Conservation (phyloP, 176 grass and related monocot genomes). For the Elaeis guineensis region DNA sequence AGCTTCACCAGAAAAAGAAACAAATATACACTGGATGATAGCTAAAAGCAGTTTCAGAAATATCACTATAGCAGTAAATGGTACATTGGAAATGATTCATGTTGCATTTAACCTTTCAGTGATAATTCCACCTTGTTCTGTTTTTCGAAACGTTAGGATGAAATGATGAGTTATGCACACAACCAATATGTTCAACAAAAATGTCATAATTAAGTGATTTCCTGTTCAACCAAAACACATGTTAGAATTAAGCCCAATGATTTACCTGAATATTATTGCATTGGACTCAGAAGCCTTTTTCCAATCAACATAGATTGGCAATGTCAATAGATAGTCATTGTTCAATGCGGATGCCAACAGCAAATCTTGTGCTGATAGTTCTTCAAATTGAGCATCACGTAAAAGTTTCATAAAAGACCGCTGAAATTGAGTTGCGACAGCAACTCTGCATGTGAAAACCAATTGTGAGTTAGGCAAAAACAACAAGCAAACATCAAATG, state of each 20-base stretch:
- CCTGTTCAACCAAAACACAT: neutral
- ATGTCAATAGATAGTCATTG: constrained; percentile 73
- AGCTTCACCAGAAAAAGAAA: too few relatives aligned
- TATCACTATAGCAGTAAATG: too few relatives aligned
- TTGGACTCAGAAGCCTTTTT: constrained; percentile 75
- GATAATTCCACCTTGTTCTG: too few relatives aligned
- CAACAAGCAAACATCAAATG: too few relatives aligned
- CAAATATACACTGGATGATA: too few relatives aligned
- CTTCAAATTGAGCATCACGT: constrained; percentile 75
- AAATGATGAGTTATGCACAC: too few relatives aligned
- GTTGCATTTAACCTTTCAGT: too few relatives aligned
- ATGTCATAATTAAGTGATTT: neutral
- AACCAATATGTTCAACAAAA: too few relatives aligned
- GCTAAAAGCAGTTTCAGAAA: too few relatives aligned
- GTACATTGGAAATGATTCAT: too few relatives aligned
- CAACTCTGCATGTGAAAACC: constrained; percentile 35
- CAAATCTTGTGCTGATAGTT: constrained; percentile 68
- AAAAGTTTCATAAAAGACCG: constrained; percentile 90
- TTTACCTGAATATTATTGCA: constrained; percentile 83
- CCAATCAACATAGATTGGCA: constrained; percentile 87
- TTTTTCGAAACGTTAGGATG: too few relatives aligned
- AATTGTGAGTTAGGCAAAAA: neutral
- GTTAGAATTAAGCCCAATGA: neutral
- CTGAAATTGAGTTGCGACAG: constrained; percentile 65
- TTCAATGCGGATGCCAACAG: constrained; percentile 61